These are phyloP conservation scores for Aureobasidium mangrovei DNA, from an alignment of 2,329 filamentous ascomycete genomes.

Conservation along the genomic window DNA sequence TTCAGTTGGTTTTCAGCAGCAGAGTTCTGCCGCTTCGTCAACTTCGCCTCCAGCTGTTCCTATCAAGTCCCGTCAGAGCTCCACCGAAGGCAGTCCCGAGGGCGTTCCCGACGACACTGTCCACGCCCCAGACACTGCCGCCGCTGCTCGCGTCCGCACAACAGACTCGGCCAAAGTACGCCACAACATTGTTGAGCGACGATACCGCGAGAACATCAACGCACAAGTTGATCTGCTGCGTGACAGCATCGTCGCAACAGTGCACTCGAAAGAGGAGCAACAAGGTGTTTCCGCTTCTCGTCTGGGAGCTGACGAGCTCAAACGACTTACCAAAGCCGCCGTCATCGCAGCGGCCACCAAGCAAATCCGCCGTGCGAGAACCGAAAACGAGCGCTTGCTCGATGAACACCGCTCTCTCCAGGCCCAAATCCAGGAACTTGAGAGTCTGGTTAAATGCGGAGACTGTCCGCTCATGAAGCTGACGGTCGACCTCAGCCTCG, in stretches of 20 bases:
- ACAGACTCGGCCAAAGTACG: slow-evolving; percentile 13
- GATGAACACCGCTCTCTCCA: slow-evolving; percentile 33
- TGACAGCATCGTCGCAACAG: slow-evolving; percentile 18
- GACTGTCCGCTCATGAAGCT: slow-evolving; percentile 39
- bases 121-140: neutral
- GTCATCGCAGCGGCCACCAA: slow-evolving; percentile 38
- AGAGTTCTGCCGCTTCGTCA: neutral
- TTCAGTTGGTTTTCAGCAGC: neutral
- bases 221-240: slow-evolving; percentile 37
- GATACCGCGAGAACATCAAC: slow-evolving; percentile 40
- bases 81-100: slow-evolving; percentile 3
- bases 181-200: slow-evolving; percentile 39
- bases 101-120: neutral
- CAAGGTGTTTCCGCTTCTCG: slow-evolving; percentile 30
- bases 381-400: slow-evolving; percentile 31
- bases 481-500: slow-evolving; percentile 31
- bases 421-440: slow-evolving; percentile 34
- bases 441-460: slow-evolving; percentile 38
- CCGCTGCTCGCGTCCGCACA: neutral
- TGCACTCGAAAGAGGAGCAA: slow-evolving; percentile 35
- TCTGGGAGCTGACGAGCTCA: slow-evolving; percentile 21
- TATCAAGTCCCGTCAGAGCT: slow-evolving; percentile 8
- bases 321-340: slow-evolving; percentile 36
- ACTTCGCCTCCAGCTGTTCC: neutral
- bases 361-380: slow-evolving; percentile 39